Evolutionary conservation across 495 filamentous ascomycete species (phyloP).

Genomic region (Xylaria cubensis): DNA sequence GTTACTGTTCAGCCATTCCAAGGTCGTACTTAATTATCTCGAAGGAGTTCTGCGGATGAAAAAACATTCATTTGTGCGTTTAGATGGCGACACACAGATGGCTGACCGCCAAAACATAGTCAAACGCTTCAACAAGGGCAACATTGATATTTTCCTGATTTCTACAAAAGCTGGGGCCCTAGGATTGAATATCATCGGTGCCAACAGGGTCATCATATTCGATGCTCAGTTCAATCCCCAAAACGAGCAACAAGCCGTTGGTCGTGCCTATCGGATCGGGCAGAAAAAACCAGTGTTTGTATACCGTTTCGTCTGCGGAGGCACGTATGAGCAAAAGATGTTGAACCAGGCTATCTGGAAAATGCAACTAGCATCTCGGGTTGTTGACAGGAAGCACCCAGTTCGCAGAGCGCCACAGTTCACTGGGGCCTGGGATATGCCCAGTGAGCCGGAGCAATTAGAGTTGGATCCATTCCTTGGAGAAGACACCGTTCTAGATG

Average conservation of each 20-base stretch:
- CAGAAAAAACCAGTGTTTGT: slow-evolving; percentile 85
- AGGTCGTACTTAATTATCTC: slow-evolving; percentile 73
- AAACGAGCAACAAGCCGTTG: slow-evolving; percentile 87
- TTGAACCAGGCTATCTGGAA: slow-evolving; percentile 81
- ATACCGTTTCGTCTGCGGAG: slow-evolving; percentile 81
- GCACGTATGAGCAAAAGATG: slow-evolving; percentile 77
- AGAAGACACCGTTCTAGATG: slow-evolving; percentile 76
- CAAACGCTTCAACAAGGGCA: slow-evolving; percentile 69
- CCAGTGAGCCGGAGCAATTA: slow-evolving; percentile 57
- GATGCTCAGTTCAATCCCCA: slow-evolving; percentile 83
- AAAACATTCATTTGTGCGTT: slow-evolving; percentile 54
- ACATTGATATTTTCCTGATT: slow-evolving; percentile 69
- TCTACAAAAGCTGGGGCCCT: slow-evolving; percentile 83
- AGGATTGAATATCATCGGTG: slow-evolving; percentile 82
- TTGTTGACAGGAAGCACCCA: slow-evolving; percentile 84
- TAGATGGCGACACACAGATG: slow-evolving; percentile 70
- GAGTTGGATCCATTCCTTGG: slow-evolving; percentile 61
- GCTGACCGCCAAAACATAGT: slow-evolving; percentile 62
- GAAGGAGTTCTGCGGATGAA: slow-evolving; percentile 57
- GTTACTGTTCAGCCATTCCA: slow-evolving; percentile 80
- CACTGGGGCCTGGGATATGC: slow-evolving; percentile 63
- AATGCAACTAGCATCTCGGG: slow-evolving; percentile 73
- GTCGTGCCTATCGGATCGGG: slow-evolving; percentile 85
- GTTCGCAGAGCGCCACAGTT: slow-evolving; percentile 60
- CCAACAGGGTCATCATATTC: slow-evolving; percentile 88